These are phyloP conservation scores for Kockovaella imperatae DNA, from an alignment of 768 basidiomycete genomes.

Conservation along the genomic window DNA sequence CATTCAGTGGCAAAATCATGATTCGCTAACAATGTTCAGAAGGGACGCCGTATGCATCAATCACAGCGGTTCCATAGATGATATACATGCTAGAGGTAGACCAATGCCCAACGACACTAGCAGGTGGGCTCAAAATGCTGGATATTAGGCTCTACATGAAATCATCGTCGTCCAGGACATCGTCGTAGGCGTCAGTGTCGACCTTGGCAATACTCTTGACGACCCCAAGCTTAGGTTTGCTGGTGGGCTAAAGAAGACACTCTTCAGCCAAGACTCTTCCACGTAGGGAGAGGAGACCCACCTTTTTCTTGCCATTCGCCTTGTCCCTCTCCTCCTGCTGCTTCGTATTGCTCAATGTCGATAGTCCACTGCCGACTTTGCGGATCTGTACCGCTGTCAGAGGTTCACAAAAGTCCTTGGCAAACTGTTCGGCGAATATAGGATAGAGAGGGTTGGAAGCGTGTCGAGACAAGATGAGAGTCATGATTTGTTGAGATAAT, in stretches of 20 bases:
- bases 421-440: slow-evolving; percentile 74
- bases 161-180: slow-evolving; percentile 84
- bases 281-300: slow-evolving; percentile 7
- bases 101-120: no score
- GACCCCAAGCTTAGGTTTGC: slow-evolving; percentile 69
- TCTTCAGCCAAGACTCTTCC: neutral
- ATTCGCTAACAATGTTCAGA: no score
- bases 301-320: slow-evolving; percentile 81
- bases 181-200: slow-evolving; percentile 76
- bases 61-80: no score
- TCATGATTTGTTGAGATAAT: slow-evolving; percentile 66
- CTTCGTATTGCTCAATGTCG: slow-evolving; percentile 88
- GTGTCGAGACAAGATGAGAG: slow-evolving; percentile 68
- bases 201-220: slow-evolving; percentile 57
- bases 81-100: no score
- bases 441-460: slow-evolving; percentile 73
- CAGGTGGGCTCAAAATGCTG: no score
- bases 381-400: slow-evolving; percentile 85
- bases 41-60: no score
- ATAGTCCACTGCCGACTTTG: slow-evolving; percentile 75
- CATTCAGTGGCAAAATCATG: no score
- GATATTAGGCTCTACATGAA: no score
- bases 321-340: slow-evolving; percentile 82
- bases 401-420: slow-evolving; percentile 63
- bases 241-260: slow-evolving; percentile 50